Conservation (phyloP, 306 rosid species). For the Parietaria judaica region DNA sequence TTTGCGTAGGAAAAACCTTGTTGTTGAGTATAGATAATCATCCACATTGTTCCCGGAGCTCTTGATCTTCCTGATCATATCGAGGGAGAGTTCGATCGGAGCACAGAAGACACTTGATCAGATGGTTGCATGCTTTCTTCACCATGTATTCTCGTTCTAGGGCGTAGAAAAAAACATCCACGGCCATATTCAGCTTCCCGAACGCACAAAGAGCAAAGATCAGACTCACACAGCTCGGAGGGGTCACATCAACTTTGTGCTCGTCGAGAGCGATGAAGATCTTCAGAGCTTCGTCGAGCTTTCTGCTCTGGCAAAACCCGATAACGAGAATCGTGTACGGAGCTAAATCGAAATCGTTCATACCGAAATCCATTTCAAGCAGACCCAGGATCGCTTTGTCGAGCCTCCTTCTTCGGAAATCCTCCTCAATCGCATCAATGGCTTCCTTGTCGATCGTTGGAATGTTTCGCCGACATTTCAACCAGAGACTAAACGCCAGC, state of each 20-base stretch:
- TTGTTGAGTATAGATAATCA: constrained; percentile 14
- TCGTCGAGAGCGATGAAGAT: constrained; percentile 56
- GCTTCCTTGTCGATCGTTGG: constrained; percentile 31
- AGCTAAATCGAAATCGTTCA: constrained; percentile 43
- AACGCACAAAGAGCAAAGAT: constrained; percentile 43
- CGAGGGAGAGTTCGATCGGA: constrained; percentile 34
- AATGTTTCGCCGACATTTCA: constrained; percentile 41
- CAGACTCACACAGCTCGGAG: constrained; percentile 70
- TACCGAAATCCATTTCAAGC: constrained; percentile 48
- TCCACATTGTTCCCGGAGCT: constrained; percentile 38
- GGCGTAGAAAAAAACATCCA: constrained; percentile 45
- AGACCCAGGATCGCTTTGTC: constrained; percentile 43
- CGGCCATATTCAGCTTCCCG: constrained; percentile 41
- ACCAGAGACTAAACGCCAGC: constrained; percentile 50
- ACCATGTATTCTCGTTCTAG: constrained; percentile 42
- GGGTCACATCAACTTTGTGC: constrained; percentile 38
- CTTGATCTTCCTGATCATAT: constrained; percentile 41
- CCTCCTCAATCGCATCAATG: constrained; percentile 32
- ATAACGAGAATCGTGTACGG: constrained; percentile 74
- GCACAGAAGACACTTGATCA: constrained; percentile 33
- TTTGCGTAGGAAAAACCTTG: constrained; percentile 24
- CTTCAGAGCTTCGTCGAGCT: constrained; percentile 41
- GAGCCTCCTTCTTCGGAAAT: constrained; percentile 37
- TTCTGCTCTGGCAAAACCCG: constrained; percentile 59
- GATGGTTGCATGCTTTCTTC: constrained; percentile 28